phyloP scores from a whole-genome alignment of 352 stramenopile species.

The Achlya hypogyna region DNA sequence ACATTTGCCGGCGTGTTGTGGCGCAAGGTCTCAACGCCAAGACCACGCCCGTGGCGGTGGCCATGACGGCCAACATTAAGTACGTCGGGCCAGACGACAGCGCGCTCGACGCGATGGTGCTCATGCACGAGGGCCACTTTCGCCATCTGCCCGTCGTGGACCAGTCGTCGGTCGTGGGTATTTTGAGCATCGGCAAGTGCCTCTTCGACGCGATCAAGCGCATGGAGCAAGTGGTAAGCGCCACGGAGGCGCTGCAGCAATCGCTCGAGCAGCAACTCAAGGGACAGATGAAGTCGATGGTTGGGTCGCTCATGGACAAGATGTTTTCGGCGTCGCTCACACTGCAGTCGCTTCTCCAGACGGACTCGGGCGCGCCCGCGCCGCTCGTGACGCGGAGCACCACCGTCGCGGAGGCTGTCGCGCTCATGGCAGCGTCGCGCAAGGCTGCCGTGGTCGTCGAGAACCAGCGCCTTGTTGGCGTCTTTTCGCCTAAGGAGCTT shows the following conservation, averaged over 20 bases:
- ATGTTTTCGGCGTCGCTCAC: conserved; percentile 54
- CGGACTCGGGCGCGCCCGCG: conserved; percentile 23
- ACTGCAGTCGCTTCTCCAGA: conserved; percentile 80
- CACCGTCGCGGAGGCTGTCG: conserved; percentile 62
- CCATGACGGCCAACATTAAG: conserved; percentile 96
- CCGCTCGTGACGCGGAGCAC: conserved; percentile 32
- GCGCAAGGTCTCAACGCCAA: conserved; percentile 73
- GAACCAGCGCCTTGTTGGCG: conserved; percentile 83
- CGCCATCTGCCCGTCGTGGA: conserved; percentile 93
- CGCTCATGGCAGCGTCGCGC: conserved; percentile 63
- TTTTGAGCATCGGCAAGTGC: conserved; percentile 98
- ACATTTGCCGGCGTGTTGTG: conserved; percentile 91
- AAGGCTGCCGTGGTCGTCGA: conserved; percentile 91
- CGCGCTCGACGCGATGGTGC: conserved; percentile 94
- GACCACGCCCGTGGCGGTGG: conserved; percentile 56
- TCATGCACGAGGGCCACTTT: conserved; percentile 97
- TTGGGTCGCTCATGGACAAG: conserved; percentile 77
- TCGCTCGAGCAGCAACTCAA: conserved; percentile 57
- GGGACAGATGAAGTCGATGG: conserved; percentile 24
- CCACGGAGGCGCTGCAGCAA: conserved; percentile 75
- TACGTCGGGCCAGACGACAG: conserved; percentile 91
- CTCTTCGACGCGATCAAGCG: conserved; percentile 97
- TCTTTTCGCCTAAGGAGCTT: conserved; percentile 97
- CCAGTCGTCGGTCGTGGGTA: conserved; percentile 82
- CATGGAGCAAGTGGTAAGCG: conserved; percentile 86